These are phyloP conservation scores for Eudorina sp. DNA, from an alignment of 139 green algal genomes.

Conservation along the genomic window DNA sequence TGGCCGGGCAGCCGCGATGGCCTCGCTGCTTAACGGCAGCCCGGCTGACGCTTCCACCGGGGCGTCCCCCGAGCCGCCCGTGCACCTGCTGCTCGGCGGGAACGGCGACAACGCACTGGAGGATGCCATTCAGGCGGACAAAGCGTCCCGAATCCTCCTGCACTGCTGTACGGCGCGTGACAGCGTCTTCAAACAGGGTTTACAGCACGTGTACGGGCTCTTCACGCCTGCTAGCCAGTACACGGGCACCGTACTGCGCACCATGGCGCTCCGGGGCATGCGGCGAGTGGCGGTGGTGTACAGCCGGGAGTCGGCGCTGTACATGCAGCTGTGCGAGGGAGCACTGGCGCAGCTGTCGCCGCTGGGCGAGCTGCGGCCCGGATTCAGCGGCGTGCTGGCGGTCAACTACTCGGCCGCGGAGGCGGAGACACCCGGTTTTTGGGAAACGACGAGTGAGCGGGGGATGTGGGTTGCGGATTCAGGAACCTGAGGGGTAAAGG, in stretches of 20 bases:
- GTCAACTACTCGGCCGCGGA: conserved; percentile 9
- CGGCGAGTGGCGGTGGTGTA: not conserved
- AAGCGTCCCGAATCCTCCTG: not conserved
- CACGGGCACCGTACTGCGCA: conserved; percentile 9
- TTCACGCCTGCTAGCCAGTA: conserved; percentile 11
- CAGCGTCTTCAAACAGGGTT: not conserved
- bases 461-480: not conserved
- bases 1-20: not conserved
- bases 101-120: conserved; percentile 19
- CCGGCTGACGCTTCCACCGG: not conserved
- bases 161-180: conserved; percentile 46
- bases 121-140: conserved; percentile 21
- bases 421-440: conserved; percentile 12
- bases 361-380: conserved; percentile 27
- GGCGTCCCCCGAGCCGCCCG: not conserved
- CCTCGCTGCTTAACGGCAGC: not conserved
- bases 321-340: conserved; percentile 19
- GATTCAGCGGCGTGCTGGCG: not conserved
- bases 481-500: too few species aligned
- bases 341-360: not conserved
- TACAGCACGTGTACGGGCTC: conserved; percentile 18
- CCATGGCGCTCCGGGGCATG: conserved; percentile 15
- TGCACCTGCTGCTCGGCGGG: conserved; percentile 36
- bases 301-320: not conserved
- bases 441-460: not conserved